Evolutionary conservation across 1,139 yeast genomes (phyloP), one percentile per base, ranked within the genome.

Genomic region (Taiozyma sp.): DNA sequence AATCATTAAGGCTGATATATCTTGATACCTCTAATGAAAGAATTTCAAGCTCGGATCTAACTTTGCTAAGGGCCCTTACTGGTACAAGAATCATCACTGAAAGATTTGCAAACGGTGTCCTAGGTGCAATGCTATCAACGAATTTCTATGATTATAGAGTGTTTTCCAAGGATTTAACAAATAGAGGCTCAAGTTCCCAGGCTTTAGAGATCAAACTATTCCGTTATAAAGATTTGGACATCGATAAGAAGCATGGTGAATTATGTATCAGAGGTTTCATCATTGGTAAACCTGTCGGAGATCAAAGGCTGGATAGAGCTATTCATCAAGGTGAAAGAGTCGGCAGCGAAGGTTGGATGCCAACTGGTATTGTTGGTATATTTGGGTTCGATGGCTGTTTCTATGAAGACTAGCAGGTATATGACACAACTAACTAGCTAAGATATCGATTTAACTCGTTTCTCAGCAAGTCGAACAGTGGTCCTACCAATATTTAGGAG

Each of bases 341-440:
- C 46, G 75, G 70, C 32, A 75, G 77, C 22, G 87, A 83, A 51
- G 87, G 88, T 7, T 83, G 84, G 71, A 79, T 81, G 79, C 79
- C 80, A 2, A 65, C 84, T 10, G 75, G 76, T 0, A 68, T 82
- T 2, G 63, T 60, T 41, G 91, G 88, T 0, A 71, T 72, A 44
- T 84, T 85, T 76, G 93, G 90, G 11, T 72, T 68, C 44, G 95
- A 86, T 65, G 91, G 93, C 1, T 85, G 93, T 62, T 76, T 85
- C 57, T 86, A 82, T 62, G 71, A 68, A 43, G 21, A 42, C 11
- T 22, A 34, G 41, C 26, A 24, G 26, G 26, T 24, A 24, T 24
- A 24, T 24, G 26, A 6, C 26, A 24, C 26, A 24, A 24, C 26
- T 5, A 24, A 24, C 26, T 24, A 24, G 26, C 6, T 24, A 3